Evolutionary conservation across 139 green algal species (phyloP).

Genomic region (Tetraselmis striata): DNA sequence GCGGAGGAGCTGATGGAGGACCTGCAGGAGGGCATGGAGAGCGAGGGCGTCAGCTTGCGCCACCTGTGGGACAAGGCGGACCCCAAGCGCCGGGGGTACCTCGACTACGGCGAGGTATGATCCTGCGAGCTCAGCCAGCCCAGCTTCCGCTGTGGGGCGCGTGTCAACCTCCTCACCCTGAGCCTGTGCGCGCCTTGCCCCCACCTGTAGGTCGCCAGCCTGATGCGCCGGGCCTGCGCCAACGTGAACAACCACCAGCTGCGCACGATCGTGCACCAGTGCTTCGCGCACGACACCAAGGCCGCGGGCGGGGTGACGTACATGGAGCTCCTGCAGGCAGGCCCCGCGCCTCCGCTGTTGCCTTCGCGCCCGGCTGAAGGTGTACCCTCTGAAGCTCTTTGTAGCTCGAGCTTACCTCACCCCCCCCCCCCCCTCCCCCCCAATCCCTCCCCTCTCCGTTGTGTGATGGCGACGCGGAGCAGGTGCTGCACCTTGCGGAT

Average conservation of each 20-base stretch:
- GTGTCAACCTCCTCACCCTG: no score
- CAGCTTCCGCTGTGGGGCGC: no score
- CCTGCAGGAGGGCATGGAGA: neutral
- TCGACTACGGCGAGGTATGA: neutral
- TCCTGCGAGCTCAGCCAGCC: no score
- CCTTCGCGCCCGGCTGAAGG: no score
- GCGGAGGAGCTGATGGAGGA: neutral
- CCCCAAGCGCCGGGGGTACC: neutral
- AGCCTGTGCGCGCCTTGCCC: no score
- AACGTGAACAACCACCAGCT: neutral
- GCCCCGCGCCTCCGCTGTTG: no score
- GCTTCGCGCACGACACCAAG: neutral
- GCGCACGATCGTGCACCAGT: neutral
- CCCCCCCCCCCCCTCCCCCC: no score
- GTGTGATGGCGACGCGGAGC: no score
- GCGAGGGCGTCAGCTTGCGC: neutral
- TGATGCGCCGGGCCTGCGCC: neutral
- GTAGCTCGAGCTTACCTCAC: no score
- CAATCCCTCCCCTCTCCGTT: no score
- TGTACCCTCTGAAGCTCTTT: no score
- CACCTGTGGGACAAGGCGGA: neutral
- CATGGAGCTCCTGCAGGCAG: neutral
- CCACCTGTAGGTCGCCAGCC: neutral
- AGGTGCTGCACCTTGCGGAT: neutral
- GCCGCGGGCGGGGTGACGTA: neutral